Base-by-base conservation (phyloP, 2,329 filamentous ascomycete species). In the Metarhizium humberi region DNA sequence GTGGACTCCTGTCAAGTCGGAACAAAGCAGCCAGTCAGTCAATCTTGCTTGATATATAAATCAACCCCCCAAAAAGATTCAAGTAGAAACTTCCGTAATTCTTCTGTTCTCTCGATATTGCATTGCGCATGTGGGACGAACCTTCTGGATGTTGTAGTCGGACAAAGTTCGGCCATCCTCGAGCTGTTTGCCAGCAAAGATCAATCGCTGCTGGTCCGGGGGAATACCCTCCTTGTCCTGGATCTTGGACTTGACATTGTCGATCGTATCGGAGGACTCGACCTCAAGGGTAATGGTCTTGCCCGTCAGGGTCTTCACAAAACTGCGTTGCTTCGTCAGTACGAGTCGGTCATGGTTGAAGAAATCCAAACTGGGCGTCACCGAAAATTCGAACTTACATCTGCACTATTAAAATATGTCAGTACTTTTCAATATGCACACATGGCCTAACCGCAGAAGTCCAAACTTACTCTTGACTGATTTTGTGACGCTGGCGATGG, bases 251-350 rank as follows among this genome's bases (percentile, higher is more conserved):
- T 97, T 97, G 79, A 97, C 92, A 86, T 96, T 97, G 86, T 97
- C 92, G 82, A 97, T 97, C 71, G 92, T 96, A 80, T 97, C 92
- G 73, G 86, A 90, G 72, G 91, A 96, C 87, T 96, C 92, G 76
- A 96, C 92, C 87, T 97, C 92, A 71, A 96, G 88, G 79, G 94
- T 97, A 84, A 97, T 96, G 78, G 92, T 97, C 90, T 97, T 97
- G 80, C 94, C 92, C 84, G 92, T 96, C 74, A 96, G 90, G 85
- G 92, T 96, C 88, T 96, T 97, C 81, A 97, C 92, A 88, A 97
- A 97, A 87, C 90, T 95, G 78, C 7, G 54, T 58, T 49, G 65
- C 56, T 58, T 50, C 55, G 66, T 71, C 60, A 68, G 65, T 69
- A 67, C 55, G 50, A 36, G 47, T 59, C 51, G 50, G 53, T 58